Conservation (phyloP, 768 basidiomycete species). For the Nidularia pulvinata region DNA sequence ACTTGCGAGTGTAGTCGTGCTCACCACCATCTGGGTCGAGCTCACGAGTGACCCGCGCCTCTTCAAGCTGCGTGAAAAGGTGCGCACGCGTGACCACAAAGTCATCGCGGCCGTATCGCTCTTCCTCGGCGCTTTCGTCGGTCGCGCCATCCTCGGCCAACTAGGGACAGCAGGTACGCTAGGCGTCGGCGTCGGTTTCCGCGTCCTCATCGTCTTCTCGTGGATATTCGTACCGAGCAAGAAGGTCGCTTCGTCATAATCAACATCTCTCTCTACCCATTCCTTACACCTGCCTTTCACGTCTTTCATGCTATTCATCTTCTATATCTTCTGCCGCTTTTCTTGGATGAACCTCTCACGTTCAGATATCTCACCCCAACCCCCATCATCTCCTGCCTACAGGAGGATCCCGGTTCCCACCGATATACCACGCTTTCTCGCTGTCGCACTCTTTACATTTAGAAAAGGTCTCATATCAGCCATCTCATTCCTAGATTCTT, state of each 20-base stretch:
- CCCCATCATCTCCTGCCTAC: too few species aligned
- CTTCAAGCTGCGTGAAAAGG: slow-evolving; percentile 51
- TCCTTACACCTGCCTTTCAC: too few species aligned
- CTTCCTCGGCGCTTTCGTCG: slow-evolving; percentile 75
- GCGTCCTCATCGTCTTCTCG: slow-evolving; percentile 56
- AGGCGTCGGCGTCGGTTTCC: slow-evolving; percentile 64
- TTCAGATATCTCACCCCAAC: too few species aligned
- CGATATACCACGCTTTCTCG: too few species aligned
- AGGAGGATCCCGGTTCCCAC: too few species aligned
- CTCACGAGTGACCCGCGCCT: slow-evolving; percentile 81
- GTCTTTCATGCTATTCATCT: too few species aligned
- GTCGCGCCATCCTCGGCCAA: slow-evolving; percentile 56
- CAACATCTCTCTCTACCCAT: too few species aligned
- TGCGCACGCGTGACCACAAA: slow-evolving; percentile 70
- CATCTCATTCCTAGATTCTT: too few species aligned
- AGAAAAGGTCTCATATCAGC: too few species aligned
- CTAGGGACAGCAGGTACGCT: slow-evolving; percentile 65
- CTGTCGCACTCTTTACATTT: too few species aligned
- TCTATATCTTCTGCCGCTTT: too few species aligned
- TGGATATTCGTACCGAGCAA: slow-evolving; percentile 68
- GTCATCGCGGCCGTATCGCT: slow-evolving; percentile 64
- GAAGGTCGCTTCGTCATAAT: slow-evolving; percentile 4
- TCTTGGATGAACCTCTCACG: too few species aligned
- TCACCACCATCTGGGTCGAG: slow-evolving; percentile 91
- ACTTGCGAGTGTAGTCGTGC: slow-evolving; percentile 49